Conservation (phyloP, 805 yeast species). For the Priceomyces fermenticarens region DNA sequence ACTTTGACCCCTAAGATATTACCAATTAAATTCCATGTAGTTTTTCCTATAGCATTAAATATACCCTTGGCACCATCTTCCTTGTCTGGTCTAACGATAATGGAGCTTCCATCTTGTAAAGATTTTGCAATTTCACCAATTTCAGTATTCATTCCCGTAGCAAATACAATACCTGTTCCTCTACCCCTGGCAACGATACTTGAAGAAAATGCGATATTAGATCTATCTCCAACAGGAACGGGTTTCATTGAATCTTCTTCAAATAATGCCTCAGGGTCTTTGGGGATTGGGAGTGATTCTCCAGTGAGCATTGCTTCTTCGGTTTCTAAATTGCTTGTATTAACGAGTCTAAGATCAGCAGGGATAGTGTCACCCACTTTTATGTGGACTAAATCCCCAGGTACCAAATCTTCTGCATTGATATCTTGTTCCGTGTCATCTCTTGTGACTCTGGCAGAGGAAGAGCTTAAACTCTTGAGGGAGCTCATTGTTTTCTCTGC, state of each 20-base stretch:
- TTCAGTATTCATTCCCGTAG: slow-evolving; percentile 39
- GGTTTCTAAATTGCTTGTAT: slow-evolving; percentile 35
- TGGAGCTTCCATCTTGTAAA: slow-evolving; percentile 20
- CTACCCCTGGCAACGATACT: slow-evolving; percentile 42
- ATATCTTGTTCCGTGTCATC: slow-evolving; percentile 33
- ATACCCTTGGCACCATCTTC: slow-evolving; percentile 34
- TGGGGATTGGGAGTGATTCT: slow-evolving; percentile 32
- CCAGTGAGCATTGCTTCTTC: slow-evolving; percentile 46
- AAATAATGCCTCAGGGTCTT: slow-evolving; percentile 34
- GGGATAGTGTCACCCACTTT: slow-evolving; percentile 43
- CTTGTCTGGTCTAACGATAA: slow-evolving; percentile 33
- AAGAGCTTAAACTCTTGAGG: slow-evolving; percentile 42
- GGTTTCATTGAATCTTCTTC: slow-evolving; percentile 30
- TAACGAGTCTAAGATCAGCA: slow-evolving; percentile 38
- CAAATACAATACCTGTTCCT: slow-evolving; percentile 37
- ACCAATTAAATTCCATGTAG: slow-evolving; percentile 39
- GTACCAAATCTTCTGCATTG: slow-evolving; percentile 43
- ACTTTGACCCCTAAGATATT: slow-evolving; percentile 46
- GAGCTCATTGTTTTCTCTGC: slow-evolving; percentile 54
- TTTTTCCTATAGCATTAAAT: slow-evolving; percentile 33
- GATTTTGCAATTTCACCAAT: slow-evolving; percentile 40
- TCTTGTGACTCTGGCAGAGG: slow-evolving; percentile 45
- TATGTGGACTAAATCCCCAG: slow-evolving; percentile 42
- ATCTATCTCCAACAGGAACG: slow-evolving; percentile 35
- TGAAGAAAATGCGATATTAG: slow-evolving; percentile 33